Base-by-base conservation (phyloP, 768 basidiomycete genomes). In the Termitomyces sp. region DNA sequence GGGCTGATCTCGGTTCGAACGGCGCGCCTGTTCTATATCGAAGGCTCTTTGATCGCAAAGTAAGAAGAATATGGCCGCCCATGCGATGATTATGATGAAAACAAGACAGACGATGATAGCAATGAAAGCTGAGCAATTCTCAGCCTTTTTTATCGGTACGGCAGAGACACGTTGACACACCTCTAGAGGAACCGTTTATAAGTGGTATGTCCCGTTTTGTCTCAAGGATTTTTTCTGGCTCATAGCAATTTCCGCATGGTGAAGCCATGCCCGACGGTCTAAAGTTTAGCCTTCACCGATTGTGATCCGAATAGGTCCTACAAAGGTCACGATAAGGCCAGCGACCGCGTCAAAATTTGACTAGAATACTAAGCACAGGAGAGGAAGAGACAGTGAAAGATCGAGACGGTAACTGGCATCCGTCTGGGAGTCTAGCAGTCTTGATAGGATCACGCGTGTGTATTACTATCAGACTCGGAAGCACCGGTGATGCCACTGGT, bases 91-190 rank as follows among this genome's bases (percentile, higher is more conserved):
- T 66, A 87, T 79, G 53, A 89, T 70, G 55, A 79, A 60, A 55
- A 74, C 71, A 42, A 89, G 75, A 45, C 72, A 67, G 38, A 86
- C 78, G 41, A 89, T 74, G 40, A 89, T 69, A 3, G 70, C 82
- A 60, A 88, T 78, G 71, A 89, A 89, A 11, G 77, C 86, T 79
- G 59, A 21, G 21, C 9, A 30, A 53, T 55, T 40, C 55, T 30
- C 45, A 28, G 15, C 12, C n/a, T 28, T 26, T 17, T n/a, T 10
- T n/a, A 28, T 23, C 21, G n/a, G 11, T 38, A 26, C 40, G 10
- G 19, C 12, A 30, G 3, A 15, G 4, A 31, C 5, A 17, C 9
- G 5, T 53, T 17, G 3, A 37, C 31, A 19, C 44, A 53, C 43
- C 53, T 4, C 30, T 15, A 7, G 47, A 55, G 12, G 50, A 51